Base-by-base conservation (phyloP, 768 basidiomycete genomes). In the Pisolithus orientalis region DNA sequence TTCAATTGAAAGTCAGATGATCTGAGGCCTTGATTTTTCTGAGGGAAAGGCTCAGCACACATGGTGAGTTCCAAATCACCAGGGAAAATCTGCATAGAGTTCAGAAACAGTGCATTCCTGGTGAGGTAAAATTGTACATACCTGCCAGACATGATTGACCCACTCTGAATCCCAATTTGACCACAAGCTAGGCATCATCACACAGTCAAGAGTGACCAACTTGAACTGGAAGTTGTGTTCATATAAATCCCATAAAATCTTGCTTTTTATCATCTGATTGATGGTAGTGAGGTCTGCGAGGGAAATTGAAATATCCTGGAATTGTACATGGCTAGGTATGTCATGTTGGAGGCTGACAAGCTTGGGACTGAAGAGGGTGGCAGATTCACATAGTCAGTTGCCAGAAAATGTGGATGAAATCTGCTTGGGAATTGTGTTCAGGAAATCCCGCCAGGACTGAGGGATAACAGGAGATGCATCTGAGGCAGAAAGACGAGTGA, bases 201-300 rank as follows among this genome's bases (percentile, higher is more conserved):
- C 9, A 14, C 27, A 13, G 25, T 60, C 57, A 2, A 63, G 51
- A 14, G 60, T 48, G 5, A 57, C n/a, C 1, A 63, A 47, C 29
- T 63, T 53, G 31, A 56, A 57, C 2, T 38, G 6, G 29, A 63
- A 63, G 28, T 58, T 58, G n/a, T 56, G 52, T 17, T 63, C 52
- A 1, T 49, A 43, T 2, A 62, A 27, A 27, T 60, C 55, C 62
- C 59, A 63, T 5, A 62, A 21, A 21, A 64, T 54, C 43, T 50
- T 49, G 5, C 47, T 27, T 16, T 24, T 27, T 7, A 25, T 49
- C 10, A 28, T 5, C 13, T 27, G 4, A 24, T 39, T 5, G 4
- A 49, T 38, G 2, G 13, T 39, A 6, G 4, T 25, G 4, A 49
- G 24, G 34, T 17, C 10, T 3, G 1, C 34, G 5, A 49, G 25